A percentile compares a stretch with the other conserved stretches of the same genome.
Evolutionary conservation across 371 early-diverging fungal species (phyloP).

Genomic region (Umbelopsis sp.): DNA sequence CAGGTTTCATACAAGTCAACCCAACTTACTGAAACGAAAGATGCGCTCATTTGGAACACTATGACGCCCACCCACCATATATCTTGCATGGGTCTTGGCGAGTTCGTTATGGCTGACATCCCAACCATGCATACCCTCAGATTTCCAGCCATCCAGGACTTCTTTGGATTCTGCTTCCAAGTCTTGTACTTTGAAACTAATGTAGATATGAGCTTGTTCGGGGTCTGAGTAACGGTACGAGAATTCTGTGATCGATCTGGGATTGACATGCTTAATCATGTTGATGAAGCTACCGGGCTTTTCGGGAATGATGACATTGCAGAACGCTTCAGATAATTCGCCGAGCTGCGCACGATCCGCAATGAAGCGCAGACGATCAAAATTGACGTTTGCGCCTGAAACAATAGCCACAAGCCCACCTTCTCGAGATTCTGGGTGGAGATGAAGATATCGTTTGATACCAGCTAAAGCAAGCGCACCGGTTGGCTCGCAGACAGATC

Average conservation of each 20-base stretch:
- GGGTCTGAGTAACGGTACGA: conserved; percentile 88
- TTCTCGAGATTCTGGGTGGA: conserved; percentile 38
- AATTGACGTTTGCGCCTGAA: conserved; percentile 97
- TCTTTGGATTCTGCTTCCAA: conserved; percentile 67
- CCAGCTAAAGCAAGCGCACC: conserved; percentile 93
- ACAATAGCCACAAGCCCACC: conserved; percentile 77
- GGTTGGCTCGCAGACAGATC: conserved; percentile 93
- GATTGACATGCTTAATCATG: conserved; percentile 80
- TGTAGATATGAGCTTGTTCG: conserved; percentile 81
- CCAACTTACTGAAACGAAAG: conserved; percentile 75
- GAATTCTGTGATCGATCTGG: conserved; percentile 90
- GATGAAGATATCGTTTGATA: conserved; percentile 76
- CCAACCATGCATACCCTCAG: conserved; percentile 67
- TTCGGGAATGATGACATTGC: conserved; percentile 91
- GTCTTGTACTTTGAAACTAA: conserved; percentile 79
- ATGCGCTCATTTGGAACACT: conserved; percentile 83
- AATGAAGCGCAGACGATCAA: conserved; percentile 94
- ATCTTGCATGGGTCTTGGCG: conserved; percentile 93
- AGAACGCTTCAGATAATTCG: conserved; percentile 87
- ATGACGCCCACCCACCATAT: conserved; percentile 87
- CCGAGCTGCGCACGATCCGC: conserved; percentile 94
- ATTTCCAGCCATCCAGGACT: conserved; percentile 62
- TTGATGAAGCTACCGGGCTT: conserved; percentile 84
- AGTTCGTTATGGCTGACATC: conserved; percentile 92
- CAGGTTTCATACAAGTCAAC: neutral